A percentile compares a stretch with the other conserved stretches of the same genome.
These are phyloP conservation scores for Aurifilum marmelostoma DNA, from an alignment of 2,329 filamentous ascomycete species.

Conservation along the genomic window DNA sequence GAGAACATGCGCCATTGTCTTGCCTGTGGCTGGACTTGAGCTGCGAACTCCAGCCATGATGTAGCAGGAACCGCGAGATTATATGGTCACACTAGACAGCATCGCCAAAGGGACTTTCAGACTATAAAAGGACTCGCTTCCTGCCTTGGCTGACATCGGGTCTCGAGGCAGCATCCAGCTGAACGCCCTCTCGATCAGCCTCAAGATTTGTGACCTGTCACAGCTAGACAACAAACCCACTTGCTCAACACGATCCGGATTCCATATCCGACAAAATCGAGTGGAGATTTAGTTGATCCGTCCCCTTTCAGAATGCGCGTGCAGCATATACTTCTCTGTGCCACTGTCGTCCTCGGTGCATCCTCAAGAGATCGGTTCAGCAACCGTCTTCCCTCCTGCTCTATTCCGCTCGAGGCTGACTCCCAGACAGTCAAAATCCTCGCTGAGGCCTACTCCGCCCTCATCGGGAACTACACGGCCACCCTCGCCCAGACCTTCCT, in stretches of 20 bases:
- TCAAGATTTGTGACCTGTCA: neutral
- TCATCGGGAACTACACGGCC: conserved; percentile 26
- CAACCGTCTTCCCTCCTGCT: neutral
- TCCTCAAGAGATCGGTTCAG: neutral
- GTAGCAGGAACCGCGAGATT: neutral
- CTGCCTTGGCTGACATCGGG: no score
- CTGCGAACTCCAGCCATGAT: neutral
- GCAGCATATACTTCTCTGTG: neutral
- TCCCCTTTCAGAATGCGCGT: conserved; percentile 1
- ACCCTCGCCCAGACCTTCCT: conserved; percentile 30
- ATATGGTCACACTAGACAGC: neutral
- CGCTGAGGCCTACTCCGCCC: conserved; percentile 19
- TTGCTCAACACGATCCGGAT: neutral
- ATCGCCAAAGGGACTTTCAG: neutral
- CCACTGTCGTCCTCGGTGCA: neutral
- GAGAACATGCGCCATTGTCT: neutral
- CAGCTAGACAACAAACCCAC: neutral
- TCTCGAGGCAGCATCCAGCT: neutral
- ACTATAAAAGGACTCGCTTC: neutral
- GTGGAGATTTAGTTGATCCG: neutral
- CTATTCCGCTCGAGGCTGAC: neutral
- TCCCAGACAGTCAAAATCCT: conserved; percentile 8
- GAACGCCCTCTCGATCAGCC: neutral
- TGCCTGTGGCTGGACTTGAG: neutral
- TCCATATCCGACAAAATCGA: neutral